These are phyloP conservation scores for Artomyces pyxidatus DNA, from an alignment of 768 basidiomycete species.

Conservation along the genomic window DNA sequence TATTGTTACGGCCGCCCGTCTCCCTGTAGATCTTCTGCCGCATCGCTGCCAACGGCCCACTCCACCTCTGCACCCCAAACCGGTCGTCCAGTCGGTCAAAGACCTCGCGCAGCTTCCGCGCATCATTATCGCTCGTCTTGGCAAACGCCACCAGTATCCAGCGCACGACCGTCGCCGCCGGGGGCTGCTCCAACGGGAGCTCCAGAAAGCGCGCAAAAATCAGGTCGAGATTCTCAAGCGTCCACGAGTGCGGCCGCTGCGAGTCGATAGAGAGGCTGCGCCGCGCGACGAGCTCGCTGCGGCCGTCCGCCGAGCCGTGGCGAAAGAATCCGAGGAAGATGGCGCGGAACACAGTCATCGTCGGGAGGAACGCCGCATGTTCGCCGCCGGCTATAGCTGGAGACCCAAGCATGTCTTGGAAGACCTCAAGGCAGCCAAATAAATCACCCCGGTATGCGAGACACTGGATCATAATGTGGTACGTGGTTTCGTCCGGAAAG, in stretches of 20 bases:
- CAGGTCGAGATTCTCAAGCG: conserved; percentile 41
- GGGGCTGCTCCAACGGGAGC: conserved; percentile 37
- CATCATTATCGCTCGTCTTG: conserved; percentile 48
- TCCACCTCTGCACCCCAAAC: conserved; percentile 40
- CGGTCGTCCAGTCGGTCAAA: conserved; percentile 50
- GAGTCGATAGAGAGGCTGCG: not conserved
- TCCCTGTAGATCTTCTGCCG: conserved; percentile 36
- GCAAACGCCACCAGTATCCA: conserved; percentile 65
- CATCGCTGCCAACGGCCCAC: conserved; percentile 37
- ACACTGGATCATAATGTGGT: conserved; percentile 57
- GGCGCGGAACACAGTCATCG: conserved; percentile 51
- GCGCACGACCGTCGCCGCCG: conserved; percentile 43
- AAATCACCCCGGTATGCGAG: conserved; percentile 70
- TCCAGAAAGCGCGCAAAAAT: conserved; percentile 57
- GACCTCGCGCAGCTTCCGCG: conserved; percentile 40
- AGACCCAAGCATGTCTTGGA: conserved; percentile 58
- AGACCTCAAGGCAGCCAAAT: conserved; percentile 41
- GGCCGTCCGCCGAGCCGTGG: conserved; percentile 33
- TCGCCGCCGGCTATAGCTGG: conserved; percentile 13
- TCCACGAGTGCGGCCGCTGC: conserved; percentile 35
- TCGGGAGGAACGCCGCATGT: conserved; percentile 32
- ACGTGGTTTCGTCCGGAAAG: conserved; percentile 59
- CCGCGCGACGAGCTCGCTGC: not conserved
- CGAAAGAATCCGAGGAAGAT: conserved; percentile 70
- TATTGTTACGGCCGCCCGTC: no score